These are phyloP conservation scores for Mycena alexandri DNA, from an alignment of 768 basidiomycete species.

Conservation along the genomic window DNA sequence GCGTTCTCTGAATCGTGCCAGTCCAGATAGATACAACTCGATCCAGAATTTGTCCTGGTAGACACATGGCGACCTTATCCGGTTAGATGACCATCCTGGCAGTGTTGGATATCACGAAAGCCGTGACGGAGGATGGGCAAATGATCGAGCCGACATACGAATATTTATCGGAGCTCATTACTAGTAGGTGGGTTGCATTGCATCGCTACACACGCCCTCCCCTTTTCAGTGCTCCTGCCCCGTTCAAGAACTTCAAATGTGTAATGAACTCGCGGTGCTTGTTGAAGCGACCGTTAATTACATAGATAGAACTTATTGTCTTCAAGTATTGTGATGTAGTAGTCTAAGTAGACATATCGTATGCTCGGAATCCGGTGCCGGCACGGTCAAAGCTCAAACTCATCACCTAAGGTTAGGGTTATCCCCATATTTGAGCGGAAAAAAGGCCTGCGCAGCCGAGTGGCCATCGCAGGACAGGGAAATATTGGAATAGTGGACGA, in stretches of 20 bases:
- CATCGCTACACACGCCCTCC: too few species aligned
- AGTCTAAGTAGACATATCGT: too few species aligned
- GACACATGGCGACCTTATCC: constrained; percentile 40
- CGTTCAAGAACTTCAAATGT: not conserved
- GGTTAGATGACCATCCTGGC: constrained; percentile 46
- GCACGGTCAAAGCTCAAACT: not conserved
- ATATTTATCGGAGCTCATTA: constrained; percentile 12
- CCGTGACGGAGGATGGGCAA: constrained; percentile 40
- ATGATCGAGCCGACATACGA: constrained; percentile 33
- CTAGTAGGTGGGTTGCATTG: not conserved
- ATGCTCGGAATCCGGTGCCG: too few species aligned
- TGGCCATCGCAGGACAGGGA: constrained; percentile 54
- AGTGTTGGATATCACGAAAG: constrained; percentile 42
- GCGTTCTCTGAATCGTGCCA: not conserved
- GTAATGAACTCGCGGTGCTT: not conserved
- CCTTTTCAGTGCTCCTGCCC: too few species aligned
- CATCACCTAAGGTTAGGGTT: constrained; percentile 18
- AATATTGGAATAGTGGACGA: constrained; percentile 9
- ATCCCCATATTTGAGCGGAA: not conserved
- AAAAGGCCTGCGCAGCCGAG: constrained; percentile 53
- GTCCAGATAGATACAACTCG: too few species aligned
- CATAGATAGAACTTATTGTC: too few species aligned
- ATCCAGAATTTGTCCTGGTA: constrained; percentile 37
- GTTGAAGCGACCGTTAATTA: too few species aligned
- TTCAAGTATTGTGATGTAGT: too few species aligned